Conservation (phyloP, 257 asterid species). For the Solanum commersonii region DNA sequence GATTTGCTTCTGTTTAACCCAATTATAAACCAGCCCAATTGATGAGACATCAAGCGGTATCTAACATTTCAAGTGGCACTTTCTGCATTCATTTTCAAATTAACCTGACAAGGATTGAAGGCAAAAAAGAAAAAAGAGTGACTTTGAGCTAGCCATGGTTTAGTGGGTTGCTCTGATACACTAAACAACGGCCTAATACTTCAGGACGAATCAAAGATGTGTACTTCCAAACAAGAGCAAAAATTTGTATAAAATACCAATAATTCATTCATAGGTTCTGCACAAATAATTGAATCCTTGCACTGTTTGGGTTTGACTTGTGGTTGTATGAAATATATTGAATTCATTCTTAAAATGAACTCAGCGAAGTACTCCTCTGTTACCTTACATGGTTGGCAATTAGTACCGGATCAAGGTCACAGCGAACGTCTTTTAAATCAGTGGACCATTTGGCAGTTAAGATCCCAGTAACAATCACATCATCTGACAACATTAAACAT, state of each 20-base stretch:
- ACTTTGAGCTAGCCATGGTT: neutral
- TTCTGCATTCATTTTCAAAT: neutral
- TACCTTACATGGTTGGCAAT: constrained; percentile 87
- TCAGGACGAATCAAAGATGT: neutral
- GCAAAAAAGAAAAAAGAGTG: neutral
- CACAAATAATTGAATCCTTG: neutral
- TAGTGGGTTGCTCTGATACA: neutral
- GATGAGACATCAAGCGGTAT: neutral
- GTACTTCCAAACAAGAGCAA: neutral
- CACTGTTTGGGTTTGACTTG: neutral
- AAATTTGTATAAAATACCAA: neutral
- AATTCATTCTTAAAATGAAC: neutral
- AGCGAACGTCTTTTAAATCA: constrained; percentile 77
- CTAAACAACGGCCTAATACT: neutral
- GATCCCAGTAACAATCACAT: constrained; percentile 86
- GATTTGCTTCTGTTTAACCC: neutral
- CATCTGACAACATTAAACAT: constrained; percentile 49
- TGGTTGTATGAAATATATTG: neutral
- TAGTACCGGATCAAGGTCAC: constrained; percentile 95
- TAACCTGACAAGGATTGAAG: neutral
- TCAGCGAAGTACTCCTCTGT: neutral
- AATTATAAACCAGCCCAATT: neutral
- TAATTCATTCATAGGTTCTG: neutral
- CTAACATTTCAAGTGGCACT: neutral
- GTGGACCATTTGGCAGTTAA: constrained; percentile 89